These are phyloP conservation scores for Salix purpurea DNA, from an alignment of 345 rosid genomes.

Conservation along the genomic window DNA sequence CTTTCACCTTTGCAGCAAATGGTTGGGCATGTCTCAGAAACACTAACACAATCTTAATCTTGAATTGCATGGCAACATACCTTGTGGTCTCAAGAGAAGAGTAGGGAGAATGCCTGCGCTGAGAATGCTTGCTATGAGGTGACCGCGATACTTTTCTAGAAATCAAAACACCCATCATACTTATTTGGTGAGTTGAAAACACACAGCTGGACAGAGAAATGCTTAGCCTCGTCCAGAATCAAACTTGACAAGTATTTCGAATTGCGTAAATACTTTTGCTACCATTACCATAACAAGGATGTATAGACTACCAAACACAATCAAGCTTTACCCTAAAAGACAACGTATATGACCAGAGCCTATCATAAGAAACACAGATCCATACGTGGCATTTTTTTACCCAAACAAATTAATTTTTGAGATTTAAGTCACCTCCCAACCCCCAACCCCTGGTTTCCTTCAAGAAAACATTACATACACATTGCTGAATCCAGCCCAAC, in stretches of 20 bases:
- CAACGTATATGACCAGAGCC: neutral
- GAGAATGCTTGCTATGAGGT: constrained; percentile 99
- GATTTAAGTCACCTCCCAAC: too few species aligned
- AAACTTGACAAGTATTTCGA: constrained; percentile 20
- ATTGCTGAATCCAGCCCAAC: too few species aligned
- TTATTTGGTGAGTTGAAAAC: constrained; percentile 51
- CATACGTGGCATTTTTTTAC: too few species aligned
- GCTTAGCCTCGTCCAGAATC: constrained; percentile 30
- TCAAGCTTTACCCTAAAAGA: neutral
- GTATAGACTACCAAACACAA: constrained; percentile 5
- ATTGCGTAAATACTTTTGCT: constrained; percentile 13
- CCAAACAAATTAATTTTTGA: too few species aligned
- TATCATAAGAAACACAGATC: too few species aligned
- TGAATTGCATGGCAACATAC: constrained; percentile 42
- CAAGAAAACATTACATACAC: too few species aligned
- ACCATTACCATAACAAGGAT: constrained; percentile 4
- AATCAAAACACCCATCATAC: constrained; percentile 86
- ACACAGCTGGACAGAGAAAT: constrained; percentile 29
- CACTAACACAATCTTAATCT: constrained; percentile 37
- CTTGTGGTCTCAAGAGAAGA: constrained; percentile 86
- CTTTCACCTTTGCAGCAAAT: constrained; percentile 58
- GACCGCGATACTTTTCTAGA: constrained; percentile 98
- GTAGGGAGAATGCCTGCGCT: constrained; percentile 93
- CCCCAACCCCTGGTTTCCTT: too few species aligned
- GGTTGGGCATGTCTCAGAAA: constrained; percentile 35